phyloP scores from a whole-genome alignment of 2,329 filamentous ascomycete species.

The Fusarium anthophilum region DNA sequence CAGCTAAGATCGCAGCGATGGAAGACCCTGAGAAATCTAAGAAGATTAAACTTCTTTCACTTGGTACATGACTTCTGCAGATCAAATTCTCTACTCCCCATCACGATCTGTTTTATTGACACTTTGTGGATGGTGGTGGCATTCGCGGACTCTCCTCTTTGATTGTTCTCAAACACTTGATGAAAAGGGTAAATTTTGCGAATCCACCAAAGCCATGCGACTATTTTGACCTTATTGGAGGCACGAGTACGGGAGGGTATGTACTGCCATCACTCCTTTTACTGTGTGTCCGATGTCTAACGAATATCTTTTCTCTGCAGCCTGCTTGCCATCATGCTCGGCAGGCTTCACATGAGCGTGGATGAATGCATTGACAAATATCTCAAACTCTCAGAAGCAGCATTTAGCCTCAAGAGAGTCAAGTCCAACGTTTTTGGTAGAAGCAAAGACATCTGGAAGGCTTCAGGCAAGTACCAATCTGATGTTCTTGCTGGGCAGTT shows the following conservation, averaged over 20 bases:
- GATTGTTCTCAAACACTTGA: background rate
- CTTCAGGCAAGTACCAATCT: background rate
- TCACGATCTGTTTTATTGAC: fast-evolving
- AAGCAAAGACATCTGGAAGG: background rate
- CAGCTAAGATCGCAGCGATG: no score
- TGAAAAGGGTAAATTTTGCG: background rate
- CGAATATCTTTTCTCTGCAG: background rate
- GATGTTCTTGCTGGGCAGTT: background rate
- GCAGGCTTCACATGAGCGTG: background rate
- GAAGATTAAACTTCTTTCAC: fast-evolving
- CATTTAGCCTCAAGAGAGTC: background rate
- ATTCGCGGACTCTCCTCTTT: background rate
- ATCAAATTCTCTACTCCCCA: fast-evolving
- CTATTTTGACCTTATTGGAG: background rate
- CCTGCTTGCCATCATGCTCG: background rate
- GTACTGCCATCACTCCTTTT: no score
- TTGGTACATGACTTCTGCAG: background rate
- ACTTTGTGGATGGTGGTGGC: fast-evolving
- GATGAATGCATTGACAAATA: background rate
- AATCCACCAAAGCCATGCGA: background rate
- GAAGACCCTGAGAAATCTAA: fast-evolving
- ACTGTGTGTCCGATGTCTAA: no score
- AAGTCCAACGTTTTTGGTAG: background rate
- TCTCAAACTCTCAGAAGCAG: fast-evolving
- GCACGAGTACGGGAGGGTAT: background rate